Evolutionary conservation across 495 filamentous ascomycete genomes (phyloP).

Genomic region (Penicillium verhagenii): DNA sequence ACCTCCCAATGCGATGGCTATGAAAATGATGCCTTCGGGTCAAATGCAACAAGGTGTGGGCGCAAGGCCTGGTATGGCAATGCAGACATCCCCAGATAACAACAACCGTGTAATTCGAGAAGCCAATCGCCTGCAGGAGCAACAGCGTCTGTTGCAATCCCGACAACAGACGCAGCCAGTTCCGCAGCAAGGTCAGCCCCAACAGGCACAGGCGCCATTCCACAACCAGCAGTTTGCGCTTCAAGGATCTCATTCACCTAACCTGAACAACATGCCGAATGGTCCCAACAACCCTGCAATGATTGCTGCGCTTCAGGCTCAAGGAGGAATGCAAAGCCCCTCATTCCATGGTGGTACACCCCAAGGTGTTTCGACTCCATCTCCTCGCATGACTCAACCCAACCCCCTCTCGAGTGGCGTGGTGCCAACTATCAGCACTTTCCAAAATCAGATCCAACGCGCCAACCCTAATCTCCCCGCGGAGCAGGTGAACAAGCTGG

Average conservation of each 20-base stretch:
- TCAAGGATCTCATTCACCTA: conserved; percentile 47
- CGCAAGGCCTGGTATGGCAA: conserved; percentile 60
- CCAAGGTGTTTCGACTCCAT: conserved; percentile 48
- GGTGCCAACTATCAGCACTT: conserved; percentile 51
- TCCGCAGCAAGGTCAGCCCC: conserved; percentile 35
- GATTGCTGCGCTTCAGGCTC: conserved; percentile 51
- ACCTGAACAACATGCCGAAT: conserved; percentile 41
- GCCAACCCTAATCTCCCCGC: conserved; percentile 55
- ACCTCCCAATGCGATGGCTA: conserved; percentile 53
- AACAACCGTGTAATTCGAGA: conserved; percentile 56
- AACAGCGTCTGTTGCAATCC: conserved; percentile 64
- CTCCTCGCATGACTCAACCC: conserved; percentile 52
- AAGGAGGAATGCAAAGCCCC: conserved; percentile 49
- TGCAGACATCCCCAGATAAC: conserved; percentile 52
- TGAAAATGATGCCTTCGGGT: conserved; percentile 69
- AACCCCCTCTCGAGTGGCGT: conserved; percentile 54
- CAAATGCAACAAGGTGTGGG: conserved; percentile 63
- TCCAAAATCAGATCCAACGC: conserved; percentile 51
- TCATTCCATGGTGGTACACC: conserved; percentile 45
- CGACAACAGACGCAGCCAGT: conserved; percentile 55
- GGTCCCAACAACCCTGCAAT: conserved; percentile 54
- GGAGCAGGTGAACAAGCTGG: conserved; percentile 59
- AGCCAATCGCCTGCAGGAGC: conserved; percentile 62
- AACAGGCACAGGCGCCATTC: conserved; percentile 42
- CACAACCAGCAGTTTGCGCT: conserved; percentile 41